phyloP scores from a whole-genome alignment of 2,329 filamentous ascomycete genomes.

The Aspergillus pseudotamarii region DNA sequence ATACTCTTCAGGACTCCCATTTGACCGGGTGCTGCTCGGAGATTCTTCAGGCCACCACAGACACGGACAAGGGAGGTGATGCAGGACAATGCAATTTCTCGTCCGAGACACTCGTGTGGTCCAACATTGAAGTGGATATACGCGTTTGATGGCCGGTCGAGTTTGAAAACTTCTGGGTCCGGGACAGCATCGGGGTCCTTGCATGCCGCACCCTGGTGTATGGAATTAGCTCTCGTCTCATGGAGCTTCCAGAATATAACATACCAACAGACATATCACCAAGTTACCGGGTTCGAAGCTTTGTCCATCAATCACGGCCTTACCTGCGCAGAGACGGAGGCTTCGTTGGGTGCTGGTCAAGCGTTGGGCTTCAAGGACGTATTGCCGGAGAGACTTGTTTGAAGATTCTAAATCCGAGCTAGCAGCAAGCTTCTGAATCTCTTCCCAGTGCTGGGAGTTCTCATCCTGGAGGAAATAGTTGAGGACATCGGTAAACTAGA shows the following conservation, averaged over 20 bases:
- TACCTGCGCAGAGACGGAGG: slow-evolving; percentile 38
- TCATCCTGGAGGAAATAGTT: slow-evolving; percentile 47
- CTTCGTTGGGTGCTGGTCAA: slow-evolving; percentile 38
- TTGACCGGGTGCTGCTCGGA: slow-evolving; percentile 50
- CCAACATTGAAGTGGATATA: slow-evolving; percentile 52
- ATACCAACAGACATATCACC: slow-evolving; percentile 35
- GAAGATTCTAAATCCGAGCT: slow-evolving; percentile 37
- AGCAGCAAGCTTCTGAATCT: slow-evolving; percentile 44
- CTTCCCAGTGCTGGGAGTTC: slow-evolving; percentile 46
- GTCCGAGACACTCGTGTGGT: slow-evolving; percentile 51
- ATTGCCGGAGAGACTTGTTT: slow-evolving; percentile 24
- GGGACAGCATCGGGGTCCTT: slow-evolving; percentile 44
- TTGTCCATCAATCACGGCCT: slow-evolving; percentile 43
- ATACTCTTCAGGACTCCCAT: slow-evolving; percentile 54
- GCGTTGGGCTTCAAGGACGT: slow-evolving; percentile 29
- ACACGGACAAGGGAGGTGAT: slow-evolving; percentile 49
- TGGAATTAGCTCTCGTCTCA: not conserved
- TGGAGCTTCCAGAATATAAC: not conserved
- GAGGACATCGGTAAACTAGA: slow-evolving; percentile 50
- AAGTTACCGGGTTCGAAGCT: slow-evolving; percentile 44
- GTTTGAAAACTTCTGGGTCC: slow-evolving; percentile 46
- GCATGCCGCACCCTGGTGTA: slow-evolving; percentile 27
- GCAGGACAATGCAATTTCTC: slow-evolving; percentile 46
- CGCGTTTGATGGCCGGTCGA: slow-evolving; percentile 43
- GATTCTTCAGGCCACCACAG: slow-evolving; percentile 46